Evolutionary conservation across 352 stramenopile genomes (phyloP).

Genomic region (Globisporangium yorkense): DNA sequence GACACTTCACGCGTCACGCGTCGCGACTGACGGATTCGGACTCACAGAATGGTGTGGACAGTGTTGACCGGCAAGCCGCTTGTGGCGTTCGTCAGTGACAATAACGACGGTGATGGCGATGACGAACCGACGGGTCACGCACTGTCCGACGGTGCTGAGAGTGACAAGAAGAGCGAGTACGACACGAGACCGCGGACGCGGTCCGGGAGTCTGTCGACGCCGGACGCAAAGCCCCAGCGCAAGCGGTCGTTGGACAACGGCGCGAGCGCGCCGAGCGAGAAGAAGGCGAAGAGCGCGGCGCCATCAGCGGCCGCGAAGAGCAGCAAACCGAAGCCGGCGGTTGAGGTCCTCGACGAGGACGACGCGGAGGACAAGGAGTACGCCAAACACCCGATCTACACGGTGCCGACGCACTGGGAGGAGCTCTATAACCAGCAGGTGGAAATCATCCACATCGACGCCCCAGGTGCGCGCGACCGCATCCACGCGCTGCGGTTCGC

Average conservation of each 20-base stretch:
- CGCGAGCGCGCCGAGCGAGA: conserved; percentile 1
- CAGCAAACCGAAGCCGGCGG: conserved; percentile 6
- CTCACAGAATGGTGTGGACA: background rate
- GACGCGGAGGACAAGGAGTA: conserved; percentile 21
- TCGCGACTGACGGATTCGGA: background rate
- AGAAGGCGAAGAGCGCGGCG: conserved; percentile 10
- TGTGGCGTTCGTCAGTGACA: conserved; percentile 1
- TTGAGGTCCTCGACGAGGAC: conserved; percentile 5
- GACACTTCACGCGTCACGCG: background rate
- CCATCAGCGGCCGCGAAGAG: background rate
- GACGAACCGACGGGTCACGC: background rate
- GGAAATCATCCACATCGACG: conserved; percentile 61
- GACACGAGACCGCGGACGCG: background rate
- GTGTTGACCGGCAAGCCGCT: conserved; percentile 9
- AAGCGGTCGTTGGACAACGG: conserved; percentile 32
- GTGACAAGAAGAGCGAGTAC: background rate
- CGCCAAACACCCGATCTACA: conserved; percentile 50
- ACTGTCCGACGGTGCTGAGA: background rate
- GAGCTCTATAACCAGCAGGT: conserved; percentile 58
- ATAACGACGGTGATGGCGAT: background rate
- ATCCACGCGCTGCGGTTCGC: conserved; percentile 61
- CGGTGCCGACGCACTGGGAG: conserved; percentile 67
- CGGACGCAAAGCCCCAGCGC: conserved; percentile 23
- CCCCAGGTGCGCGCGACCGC: conserved; percentile 37
- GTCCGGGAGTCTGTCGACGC: conserved; percentile 22